Base-by-base conservation (phyloP, 1,284 basidiomycete species). In the Ustilago sp. region DNA sequence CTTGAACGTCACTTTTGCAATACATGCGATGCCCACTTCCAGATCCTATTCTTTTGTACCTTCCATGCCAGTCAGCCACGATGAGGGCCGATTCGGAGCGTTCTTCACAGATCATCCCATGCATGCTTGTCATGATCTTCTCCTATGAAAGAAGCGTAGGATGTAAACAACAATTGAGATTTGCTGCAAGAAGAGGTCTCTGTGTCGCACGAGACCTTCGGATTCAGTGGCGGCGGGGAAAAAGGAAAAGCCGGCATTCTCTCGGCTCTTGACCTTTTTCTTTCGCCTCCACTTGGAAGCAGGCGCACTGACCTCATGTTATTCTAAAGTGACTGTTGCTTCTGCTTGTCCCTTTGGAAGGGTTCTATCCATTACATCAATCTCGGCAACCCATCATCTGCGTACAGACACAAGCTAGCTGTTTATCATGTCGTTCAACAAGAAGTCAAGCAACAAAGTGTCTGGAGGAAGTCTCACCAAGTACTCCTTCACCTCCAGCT, bases 401-500 rank as follows among this genome's bases (percentile, higher is more conserved):
- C 48, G 34, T 15, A 2, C 23, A n/a, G n/a, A 38, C 32, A 51
- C 38, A 23, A 28, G 31, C 56, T 17, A 50, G 34, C 43, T 28
- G 11, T 17, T 36, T 19, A 67, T 0, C 3, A 81, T 81, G 74
- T 64, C 77, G n/a, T 56, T 79, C 36, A 67, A 19, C n/a, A 52
- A 64, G 4, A 71, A 71, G 38, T 73, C 76, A 19, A 56, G 39
- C 56, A 77, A 71, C 76, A 79, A 79, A 47, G 72, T 74, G 31
- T 63, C 39, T 32, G 71, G 60, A 34, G 84, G 84, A n/a, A 53
- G 57, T 0, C 47, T 85, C 35, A 79, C 71, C 78, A 85, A 85
- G 64, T 80, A 83, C 67, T n/a, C 68, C 2, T 81, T 80, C 68
- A 59, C 38, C n/a, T 80, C 77, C 90, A 92, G 93, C 19, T 86